These are phyloP conservation scores for Candida nitratophila DNA, from an alignment of 805 yeast genomes.

Conservation along the genomic window DNA sequence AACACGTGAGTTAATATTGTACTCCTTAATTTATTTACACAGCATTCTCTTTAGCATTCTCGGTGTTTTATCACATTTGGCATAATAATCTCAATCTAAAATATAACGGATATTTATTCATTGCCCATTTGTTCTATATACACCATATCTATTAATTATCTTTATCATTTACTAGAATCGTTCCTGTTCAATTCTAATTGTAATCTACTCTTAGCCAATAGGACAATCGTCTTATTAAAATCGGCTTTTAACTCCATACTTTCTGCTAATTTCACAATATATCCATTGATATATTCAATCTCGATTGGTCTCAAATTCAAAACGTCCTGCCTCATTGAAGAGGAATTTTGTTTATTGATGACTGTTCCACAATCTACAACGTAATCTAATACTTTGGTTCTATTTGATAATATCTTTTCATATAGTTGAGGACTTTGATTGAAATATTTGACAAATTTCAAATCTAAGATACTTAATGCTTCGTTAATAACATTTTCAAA, in stretches of 20 bases:
- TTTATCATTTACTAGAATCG: too few relatives aligned
- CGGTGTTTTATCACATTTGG: too few relatives aligned
- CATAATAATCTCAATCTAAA: too few relatives aligned
- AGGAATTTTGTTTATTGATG: slow-evolving; percentile 42
- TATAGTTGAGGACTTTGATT: slow-evolving; percentile 21
- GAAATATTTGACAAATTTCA: neutral
- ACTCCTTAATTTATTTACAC: too few relatives aligned
- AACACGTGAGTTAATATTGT: too few relatives aligned
- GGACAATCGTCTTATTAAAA: slow-evolving; percentile 38
- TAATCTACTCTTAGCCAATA: slow-evolving; percentile 35
- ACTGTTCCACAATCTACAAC: slow-evolving; percentile 20
- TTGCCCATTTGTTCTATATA: too few relatives aligned
- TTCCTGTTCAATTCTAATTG: slow-evolving; percentile 2
- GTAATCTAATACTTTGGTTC: slow-evolving; percentile 24
- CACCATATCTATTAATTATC: too few relatives aligned
- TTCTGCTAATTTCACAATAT: slow-evolving; percentile 50
- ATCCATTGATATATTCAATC: slow-evolving; percentile 80
- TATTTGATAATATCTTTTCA: slow-evolving; percentile 23
- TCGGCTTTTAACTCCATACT: slow-evolving; percentile 36
- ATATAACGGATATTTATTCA: too few relatives aligned
- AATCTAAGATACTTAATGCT: slow-evolving; percentile 33
- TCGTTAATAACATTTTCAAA: slow-evolving; percentile 39
- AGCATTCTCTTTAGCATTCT: too few relatives aligned
- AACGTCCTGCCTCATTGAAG: slow-evolving; percentile 70
- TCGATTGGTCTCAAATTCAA: slow-evolving; percentile 55